Base-by-base conservation (phyloP, 2,329 filamentous ascomycete species). In the Hypoxylon sp. region DNA sequence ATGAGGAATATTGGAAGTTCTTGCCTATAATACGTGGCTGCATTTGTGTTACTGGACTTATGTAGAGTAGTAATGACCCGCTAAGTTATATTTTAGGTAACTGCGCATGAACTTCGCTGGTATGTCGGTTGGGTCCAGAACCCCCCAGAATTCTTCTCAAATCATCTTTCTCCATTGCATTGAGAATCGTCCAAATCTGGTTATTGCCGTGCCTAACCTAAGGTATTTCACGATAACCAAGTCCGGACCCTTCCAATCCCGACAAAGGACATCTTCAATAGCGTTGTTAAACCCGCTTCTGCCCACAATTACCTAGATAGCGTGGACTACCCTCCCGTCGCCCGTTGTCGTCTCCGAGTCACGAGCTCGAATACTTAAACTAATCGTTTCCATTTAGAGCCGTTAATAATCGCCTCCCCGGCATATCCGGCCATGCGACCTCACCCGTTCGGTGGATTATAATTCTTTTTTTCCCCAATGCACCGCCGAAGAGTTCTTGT, bases 311-410 rank as follows among this genome's bases (percentile, higher is more conserved):
- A 27, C 25, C 25, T 27, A 27, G 25, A 27, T 27, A 63, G 64
- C 58, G 61, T 61, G 46, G 50, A 59, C 55, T 57, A n/a, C 39
- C 55, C 50, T 67, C 53, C 37, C 29, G 32, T 45, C 39, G 32
- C 21, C 30, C 23, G 41, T 54, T 34, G 55, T 39, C 45, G 16
- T 45, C 47, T 19, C 55, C 58, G 63, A 69, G 66, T 69, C 66
- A 66, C 63, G 51, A 69, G 67, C 63, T 64, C 32, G 23, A 30
- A 55, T 67, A 60, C 34, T 48, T 61, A 57, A 59, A 63, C 43
- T 51, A 54, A 56, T 63, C 43, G 29, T 29, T 46, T 64, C 63
- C 47, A 30, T 53, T 43, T 60, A 29, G 34, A 34, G 55, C 50
- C 27, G 16, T 57, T 46, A 62, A 23, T 51, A 59, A 63, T 60